A percentile compares a stretch with the other conserved stretches of the same genome.
phyloP scores from a whole-genome alignment of 2,329 filamentous ascomycete species.

The Diaporthe caulivora region DNA sequence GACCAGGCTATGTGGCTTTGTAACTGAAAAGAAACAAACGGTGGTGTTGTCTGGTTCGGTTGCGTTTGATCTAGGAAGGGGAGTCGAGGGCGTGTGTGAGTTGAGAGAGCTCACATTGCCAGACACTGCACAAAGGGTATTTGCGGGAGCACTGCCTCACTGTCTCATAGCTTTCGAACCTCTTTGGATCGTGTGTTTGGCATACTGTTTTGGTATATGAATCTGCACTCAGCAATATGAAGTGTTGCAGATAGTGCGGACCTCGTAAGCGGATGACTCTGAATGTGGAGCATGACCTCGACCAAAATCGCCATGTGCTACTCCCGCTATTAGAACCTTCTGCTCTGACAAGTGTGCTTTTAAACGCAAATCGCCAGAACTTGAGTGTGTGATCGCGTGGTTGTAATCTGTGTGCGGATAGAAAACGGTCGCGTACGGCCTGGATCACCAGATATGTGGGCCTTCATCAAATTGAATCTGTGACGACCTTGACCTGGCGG shows the following conservation, averaged over 20 bases:
- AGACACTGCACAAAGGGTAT: not conserved
- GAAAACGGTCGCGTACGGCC: not conserved
- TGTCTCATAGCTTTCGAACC: not conserved
- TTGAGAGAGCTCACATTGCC: not conserved
- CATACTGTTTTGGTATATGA: conserved; percentile 1
- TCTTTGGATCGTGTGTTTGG: not conserved
- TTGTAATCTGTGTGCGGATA: not conserved
- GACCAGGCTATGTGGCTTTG: not conserved
- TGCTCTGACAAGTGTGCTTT: not conserved
- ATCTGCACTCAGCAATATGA: conserved; percentile 1
- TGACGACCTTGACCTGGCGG: not conserved
- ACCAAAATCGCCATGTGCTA: not conserved
- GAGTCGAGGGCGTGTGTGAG: not conserved
- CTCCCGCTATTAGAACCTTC: not conserved
- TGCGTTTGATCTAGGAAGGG: not conserved
- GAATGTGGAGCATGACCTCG: not conserved
- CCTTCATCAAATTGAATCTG: not conserved
- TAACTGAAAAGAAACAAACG: not conserved
- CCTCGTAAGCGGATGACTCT: not conserved
- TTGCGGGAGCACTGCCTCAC: not conserved
- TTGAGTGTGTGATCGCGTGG: not conserved
- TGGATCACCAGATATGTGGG: not conserved
- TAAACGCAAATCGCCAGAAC: not conserved
- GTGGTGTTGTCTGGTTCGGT: conserved; percentile 1
- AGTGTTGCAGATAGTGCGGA: not conserved